Conservation (phyloP, 192 early-diverging fungal species). For the Dispira simplex region DNA sequence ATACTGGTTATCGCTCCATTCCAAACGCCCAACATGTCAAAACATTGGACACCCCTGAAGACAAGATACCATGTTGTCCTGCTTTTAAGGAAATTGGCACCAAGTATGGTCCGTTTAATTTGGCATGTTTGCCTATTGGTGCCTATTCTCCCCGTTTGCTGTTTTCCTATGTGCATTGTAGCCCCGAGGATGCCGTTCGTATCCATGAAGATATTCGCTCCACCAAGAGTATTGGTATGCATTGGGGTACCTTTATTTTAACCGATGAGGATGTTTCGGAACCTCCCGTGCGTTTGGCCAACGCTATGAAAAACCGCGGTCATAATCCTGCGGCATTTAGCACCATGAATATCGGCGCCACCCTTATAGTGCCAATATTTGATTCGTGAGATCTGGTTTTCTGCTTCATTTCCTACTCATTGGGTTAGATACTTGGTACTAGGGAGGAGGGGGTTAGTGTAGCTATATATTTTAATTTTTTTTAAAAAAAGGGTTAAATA, state of each 20-base stretch:
- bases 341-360: slow-evolving; percentile 34
- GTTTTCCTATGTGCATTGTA: slow-evolving; percentile 56
- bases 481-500: no score
- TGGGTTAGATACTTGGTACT: no score
- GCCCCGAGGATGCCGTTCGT: slow-evolving; percentile 64
- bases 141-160: slow-evolving; percentile 57
- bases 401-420: no score
- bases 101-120: slow-evolving; percentile 52
- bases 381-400: neutral
- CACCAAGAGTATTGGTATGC: slow-evolving; percentile 54
- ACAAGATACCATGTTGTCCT: slow-evolving; percentile 47
- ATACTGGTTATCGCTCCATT: slow-evolving; percentile 66
- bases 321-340: slow-evolving; percentile 25
- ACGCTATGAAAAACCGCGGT: slow-evolving; percentile 36
- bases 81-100: slow-evolving; percentile 71
- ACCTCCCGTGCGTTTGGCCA: slow-evolving; percentile 42
- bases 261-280: slow-evolving; percentile 52
- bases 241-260: slow-evolving; percentile 75
- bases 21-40: slow-evolving; percentile 23
- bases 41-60: slow-evolving; percentile 9
- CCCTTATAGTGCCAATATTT: slow-evolving; percentile 6
- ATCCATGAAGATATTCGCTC: slow-evolving; percentile 61
- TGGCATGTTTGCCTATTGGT: slow-evolving; percentile 71
- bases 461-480: no score
- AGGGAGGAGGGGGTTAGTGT: no score